These are phyloP conservation scores for Lycium ferocissimum DNA, from an alignment of 257 asterid species.

Conservation along the genomic window DNA sequence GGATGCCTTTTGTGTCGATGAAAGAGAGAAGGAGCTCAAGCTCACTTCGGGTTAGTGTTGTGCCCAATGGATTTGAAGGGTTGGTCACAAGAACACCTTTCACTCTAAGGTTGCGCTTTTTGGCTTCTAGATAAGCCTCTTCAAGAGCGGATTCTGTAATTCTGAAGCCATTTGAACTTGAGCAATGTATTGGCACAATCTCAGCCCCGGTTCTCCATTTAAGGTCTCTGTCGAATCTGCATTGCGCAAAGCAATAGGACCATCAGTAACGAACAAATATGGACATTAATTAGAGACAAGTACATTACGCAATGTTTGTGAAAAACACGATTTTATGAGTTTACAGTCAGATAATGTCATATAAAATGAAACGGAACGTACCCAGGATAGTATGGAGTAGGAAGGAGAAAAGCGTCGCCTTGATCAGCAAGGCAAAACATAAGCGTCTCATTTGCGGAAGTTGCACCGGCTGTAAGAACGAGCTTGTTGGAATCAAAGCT, in stretches of 20 bases:
- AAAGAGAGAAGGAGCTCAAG: conserved; percentile 62
- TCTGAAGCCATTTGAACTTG: conserved; percentile 64
- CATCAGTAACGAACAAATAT: background rate
- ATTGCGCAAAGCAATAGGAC: conserved; percentile 13
- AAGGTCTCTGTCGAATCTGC: conserved; percentile 89
- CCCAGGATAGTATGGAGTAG: conserved; percentile 88
- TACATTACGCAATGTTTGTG: background rate
- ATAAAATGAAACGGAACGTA: conserved; percentile 28
- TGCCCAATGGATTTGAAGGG: conserved; percentile 86
- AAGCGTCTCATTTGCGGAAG: conserved; percentile 79
- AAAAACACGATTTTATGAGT: too few relatives aligned
- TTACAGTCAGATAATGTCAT: background rate
- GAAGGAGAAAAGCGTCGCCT: conserved; percentile 75
- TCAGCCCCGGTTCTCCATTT: conserved; percentile 90
- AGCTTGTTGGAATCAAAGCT: conserved; percentile 60
- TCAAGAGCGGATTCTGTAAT: conserved; percentile 72
- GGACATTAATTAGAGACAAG: background rate
- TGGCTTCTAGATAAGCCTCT: conserved; percentile 63
- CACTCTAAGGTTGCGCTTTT: conserved; percentile 64
- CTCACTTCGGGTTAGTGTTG: conserved; percentile 58
- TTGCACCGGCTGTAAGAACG: conserved; percentile 84
- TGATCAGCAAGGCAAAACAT: conserved; percentile 75
- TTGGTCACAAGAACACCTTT: conserved; percentile 82
- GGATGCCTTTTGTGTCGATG: conserved; percentile 61
- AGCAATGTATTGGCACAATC: conserved; percentile 79